Evolutionary conservation across 2,329 filamentous ascomycete species (phyloP).

Genomic region (Diaporthe sp.): DNA sequence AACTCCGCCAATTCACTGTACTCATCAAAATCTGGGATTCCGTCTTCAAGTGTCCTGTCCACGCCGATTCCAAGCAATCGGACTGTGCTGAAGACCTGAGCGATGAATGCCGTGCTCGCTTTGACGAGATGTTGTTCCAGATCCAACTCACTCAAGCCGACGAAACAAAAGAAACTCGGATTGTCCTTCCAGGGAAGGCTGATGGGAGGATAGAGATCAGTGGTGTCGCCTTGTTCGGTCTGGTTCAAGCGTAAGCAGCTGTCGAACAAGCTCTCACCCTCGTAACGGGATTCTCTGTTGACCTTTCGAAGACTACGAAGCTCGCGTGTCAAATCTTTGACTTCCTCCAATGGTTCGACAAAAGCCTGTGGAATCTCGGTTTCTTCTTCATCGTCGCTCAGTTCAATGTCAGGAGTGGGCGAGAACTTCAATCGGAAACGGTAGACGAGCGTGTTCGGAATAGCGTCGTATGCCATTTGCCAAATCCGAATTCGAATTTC

Average conservation of each 20-base stretch:
- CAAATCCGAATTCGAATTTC: neutral
- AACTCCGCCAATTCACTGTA: neutral
- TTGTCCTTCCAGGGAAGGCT: neutral
- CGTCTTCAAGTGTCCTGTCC: fast-evolving
- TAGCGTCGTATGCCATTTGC: neutral
- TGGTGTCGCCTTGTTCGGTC: neutral
- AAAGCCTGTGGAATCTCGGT: neutral
- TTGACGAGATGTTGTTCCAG: fast-evolving
- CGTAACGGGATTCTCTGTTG: neutral
- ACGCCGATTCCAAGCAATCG: neutral
- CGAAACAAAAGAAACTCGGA: neutral
- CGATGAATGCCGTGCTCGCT: neutral
- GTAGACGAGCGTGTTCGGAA: neutral
- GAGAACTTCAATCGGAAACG: neutral
- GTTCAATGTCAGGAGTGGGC: fast-evolving
- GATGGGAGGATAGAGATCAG: neutral
- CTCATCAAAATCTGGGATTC: fast-evolving
- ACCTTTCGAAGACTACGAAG: neutral
- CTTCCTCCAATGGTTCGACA: neutral
- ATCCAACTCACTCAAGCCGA: neutral
- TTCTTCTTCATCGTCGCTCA: neutral
- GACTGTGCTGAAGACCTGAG: neutral
- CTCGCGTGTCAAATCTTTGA: neutral
- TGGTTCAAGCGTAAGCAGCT: neutral
- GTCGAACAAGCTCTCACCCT: neutral